Evolutionary conservation across 305 asterid genomes (phyloP).

Genomic region (Salvia sclarea): DNA sequence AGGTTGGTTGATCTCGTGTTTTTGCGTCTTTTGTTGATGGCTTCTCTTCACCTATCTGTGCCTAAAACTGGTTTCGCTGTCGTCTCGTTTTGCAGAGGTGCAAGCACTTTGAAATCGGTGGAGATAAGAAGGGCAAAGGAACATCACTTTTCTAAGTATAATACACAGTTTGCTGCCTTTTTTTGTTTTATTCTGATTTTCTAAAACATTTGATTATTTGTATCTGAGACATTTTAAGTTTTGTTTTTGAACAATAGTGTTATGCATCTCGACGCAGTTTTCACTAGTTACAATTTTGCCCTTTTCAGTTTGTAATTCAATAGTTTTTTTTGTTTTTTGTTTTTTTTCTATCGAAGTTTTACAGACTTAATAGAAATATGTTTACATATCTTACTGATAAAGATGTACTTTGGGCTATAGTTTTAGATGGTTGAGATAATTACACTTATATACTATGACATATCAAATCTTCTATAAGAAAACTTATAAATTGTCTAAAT

Average conservation of each 20-base stretch:
- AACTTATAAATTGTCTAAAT: too few species aligned
- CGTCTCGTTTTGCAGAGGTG: slow-evolving; percentile 36
- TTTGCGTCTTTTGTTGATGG: not conserved
- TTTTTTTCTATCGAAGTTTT: too few species aligned
- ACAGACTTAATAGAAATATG: too few species aligned
- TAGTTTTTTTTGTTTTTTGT: too few species aligned
- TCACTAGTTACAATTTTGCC: not conserved
- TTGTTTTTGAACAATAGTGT: not conserved
- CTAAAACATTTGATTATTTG: not conserved
- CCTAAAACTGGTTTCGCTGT: not conserved
- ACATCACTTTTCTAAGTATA: slow-evolving; percentile 38
- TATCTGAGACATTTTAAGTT: not conserved
- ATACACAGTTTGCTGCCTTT: not conserved
- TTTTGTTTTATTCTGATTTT: not conserved
- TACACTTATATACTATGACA: too few species aligned
- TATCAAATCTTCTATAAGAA: too few species aligned
- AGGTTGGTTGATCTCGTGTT: slow-evolving; percentile 25
- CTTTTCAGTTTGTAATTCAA: not conserved
- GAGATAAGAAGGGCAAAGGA: slow-evolving; percentile 34
- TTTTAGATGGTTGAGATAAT: too few species aligned
- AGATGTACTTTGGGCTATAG: too few species aligned
- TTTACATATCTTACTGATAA: too few species aligned
- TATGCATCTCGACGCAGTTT: not conserved
- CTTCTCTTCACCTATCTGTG: not conserved
- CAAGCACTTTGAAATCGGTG: slow-evolving; percentile 38